Percentiles rank a stretch among this genome's conserved stretches.
These are phyloP conservation scores for Xylariaceae sp. DNA, from an alignment of 2,329 filamentous ascomycete species.

Conservation along the genomic window DNA sequence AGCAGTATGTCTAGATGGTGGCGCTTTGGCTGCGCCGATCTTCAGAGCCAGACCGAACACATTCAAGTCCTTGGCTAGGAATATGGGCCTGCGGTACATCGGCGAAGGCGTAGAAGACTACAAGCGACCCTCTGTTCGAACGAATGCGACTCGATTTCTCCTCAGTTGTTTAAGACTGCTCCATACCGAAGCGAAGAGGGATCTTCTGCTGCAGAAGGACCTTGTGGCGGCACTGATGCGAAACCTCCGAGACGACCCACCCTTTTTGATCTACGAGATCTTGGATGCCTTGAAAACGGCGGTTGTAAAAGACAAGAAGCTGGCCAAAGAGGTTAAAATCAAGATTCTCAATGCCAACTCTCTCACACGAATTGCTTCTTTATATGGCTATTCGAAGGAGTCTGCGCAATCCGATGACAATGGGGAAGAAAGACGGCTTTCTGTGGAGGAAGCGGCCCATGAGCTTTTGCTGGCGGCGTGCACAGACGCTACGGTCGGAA, in stretches of 20 bases:
- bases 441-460: conserved; percentile 65
- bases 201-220: conserved; percentile 74
- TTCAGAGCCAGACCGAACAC: conserved; percentile 75
- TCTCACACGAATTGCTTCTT: conserved; percentile 63
- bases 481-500: conserved; percentile 65
- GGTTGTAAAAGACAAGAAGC: conserved; percentile 67
- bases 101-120: conserved; percentile 58
- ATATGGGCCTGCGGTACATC: conserved; percentile 64
- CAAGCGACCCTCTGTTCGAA: conserved; percentile 71
- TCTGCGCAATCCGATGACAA: conserved; percentile 31
- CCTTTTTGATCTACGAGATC: conserved; percentile 69
- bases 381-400: conserved; percentile 61
- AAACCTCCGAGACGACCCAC: conserved; percentile 70
- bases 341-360: conserved; percentile 70
- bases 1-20: conserved; percentile 79
- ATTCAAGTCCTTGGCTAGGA: conserved; percentile 72
- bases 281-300: conserved; percentile 64
- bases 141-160: conserved; percentile 76
- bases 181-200: conserved; percentile 69
- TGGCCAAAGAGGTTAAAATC: conserved; percentile 69
- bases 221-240: conserved; percentile 67
- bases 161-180: conserved; percentile 75
- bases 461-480: conserved; percentile 71
- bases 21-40: conserved; percentile 68
- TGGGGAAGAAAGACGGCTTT: conserved; percentile 36